Percentiles rank a stretch among this genome's conserved stretches.
These are phyloP conservation scores for Zymoseptoria ardabiliae DNA, from an alignment of 2,329 filamentous ascomycete species.

Conservation along the genomic window DNA sequence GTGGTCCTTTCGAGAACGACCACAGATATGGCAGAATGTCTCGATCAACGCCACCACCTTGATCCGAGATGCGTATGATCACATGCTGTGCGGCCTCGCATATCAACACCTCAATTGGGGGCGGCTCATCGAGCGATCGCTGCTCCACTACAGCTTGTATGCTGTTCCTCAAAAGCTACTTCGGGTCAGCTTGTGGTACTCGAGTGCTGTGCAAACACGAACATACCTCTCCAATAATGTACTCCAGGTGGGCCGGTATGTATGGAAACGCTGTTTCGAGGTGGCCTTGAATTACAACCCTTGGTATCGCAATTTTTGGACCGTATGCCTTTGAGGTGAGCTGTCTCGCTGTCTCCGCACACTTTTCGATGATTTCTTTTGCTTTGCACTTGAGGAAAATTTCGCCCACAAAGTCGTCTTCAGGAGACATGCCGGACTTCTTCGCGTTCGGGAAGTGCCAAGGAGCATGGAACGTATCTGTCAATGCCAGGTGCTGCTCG, in stretches of 20 bases:
- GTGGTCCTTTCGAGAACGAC: constrained; percentile 92
- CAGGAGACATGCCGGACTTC: constrained; percentile 50
- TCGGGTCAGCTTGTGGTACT: background rate
- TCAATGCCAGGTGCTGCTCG: constrained; percentile 91
- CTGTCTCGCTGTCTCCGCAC: constrained; percentile 66
- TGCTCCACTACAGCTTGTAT: constrained; percentile 86
- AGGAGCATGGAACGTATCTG: constrained; percentile 84
- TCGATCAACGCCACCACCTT: constrained; percentile 81
- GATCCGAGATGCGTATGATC: constrained; percentile 92
- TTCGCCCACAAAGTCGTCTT: constrained; percentile 84
- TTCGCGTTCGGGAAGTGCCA: constrained; percentile 81
- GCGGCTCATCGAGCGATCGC: constrained; percentile 46
- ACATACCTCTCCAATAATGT: constrained; percentile 73
- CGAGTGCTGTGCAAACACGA: background rate
- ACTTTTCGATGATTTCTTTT: constrained; percentile 77
- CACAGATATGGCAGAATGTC: constrained; percentile 84
- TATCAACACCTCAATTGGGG: constrained; percentile 86
- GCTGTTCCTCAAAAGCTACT: constrained; percentile 72
- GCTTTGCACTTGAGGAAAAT: constrained; percentile 92
- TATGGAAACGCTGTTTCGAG: constrained; percentile 89
- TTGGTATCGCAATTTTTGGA: constrained; percentile 62
- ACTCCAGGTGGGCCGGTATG: constrained; percentile 91
- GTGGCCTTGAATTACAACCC: constrained; percentile 78
- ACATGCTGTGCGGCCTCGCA: constrained; percentile 93
- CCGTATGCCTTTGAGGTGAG: constrained; percentile 72